phyloP scores from a whole-genome alignment of 768 basidiomycete species.

The Royoungia palumana region DNA sequence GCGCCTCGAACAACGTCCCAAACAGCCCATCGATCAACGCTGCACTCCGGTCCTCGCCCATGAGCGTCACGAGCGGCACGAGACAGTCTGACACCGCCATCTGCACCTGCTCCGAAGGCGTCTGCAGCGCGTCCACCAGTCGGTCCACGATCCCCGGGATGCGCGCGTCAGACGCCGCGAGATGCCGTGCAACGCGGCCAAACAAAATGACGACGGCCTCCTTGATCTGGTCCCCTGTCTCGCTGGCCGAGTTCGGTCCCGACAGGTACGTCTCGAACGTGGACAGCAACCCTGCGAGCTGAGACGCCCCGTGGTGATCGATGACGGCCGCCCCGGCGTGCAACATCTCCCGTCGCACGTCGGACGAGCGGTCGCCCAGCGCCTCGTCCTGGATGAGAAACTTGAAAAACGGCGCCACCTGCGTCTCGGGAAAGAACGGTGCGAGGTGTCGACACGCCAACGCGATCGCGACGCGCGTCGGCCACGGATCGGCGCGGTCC shows the following conservation, averaged over 20 bases:
- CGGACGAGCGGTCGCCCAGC: conserved; percentile 77
- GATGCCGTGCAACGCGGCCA: conserved; percentile 86
- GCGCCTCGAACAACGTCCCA: conserved; percentile 68
- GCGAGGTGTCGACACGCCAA: conserved; percentile 65
- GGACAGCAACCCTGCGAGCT: conserved; percentile 69
- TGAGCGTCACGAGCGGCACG: conserved; percentile 75
- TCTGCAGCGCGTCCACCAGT: conserved; percentile 85
- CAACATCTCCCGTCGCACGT: conserved; percentile 88
- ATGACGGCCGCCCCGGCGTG: conserved; percentile 77
- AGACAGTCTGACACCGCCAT: conserved; percentile 95
- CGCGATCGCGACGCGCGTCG: conserved; percentile 72
- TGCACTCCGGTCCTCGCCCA: conserved; percentile 43
- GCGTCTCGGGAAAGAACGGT: conserved; percentile 55
- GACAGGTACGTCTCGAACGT: conserved; percentile 79
- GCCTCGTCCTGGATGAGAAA: conserved; percentile 87
- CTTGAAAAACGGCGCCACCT: conserved; percentile 70
- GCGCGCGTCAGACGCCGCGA: conserved; percentile 71
- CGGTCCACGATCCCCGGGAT: conserved; percentile 81
- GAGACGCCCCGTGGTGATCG: conserved; percentile 74
- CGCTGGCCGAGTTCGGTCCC: conserved; percentile 51
- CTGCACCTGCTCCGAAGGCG: conserved; percentile 94
- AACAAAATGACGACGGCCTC: conserved; percentile 95
- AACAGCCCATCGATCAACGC: conserved; percentile 74
- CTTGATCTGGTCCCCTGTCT: conserved; percentile 83
- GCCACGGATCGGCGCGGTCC: conserved; percentile 89